Base-by-base conservation (phyloP, 2,329 filamentous ascomycete genomes). In the Paecilomyces formosus region DNA sequence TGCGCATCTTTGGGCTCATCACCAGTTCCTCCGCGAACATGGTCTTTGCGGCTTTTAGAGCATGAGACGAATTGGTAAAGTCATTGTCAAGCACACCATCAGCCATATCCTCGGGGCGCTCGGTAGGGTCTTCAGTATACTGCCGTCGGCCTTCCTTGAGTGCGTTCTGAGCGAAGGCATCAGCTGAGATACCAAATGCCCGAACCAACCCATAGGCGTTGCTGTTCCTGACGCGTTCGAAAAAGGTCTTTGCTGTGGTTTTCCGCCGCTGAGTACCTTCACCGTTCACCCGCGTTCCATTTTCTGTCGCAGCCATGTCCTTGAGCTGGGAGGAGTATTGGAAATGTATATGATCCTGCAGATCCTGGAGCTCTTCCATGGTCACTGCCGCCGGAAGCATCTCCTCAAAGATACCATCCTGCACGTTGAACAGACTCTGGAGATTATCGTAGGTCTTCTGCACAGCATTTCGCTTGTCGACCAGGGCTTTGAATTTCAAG, bases 281-380 rank as follows among this genome's bases (percentile, higher is more conserved):
- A 9, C 81, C 76, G 57, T 85, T 85, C 13, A 82, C 55, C 28
- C 57, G 57, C 31, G 57, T 26, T 24, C 60, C 61, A 28, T 62
- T 60, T 2, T 49, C 56, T 61, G 85, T 81, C 18, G 85, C 78
- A 13, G 87, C 84, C 54, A 95, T 75, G 62, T 97, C 92, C 70
- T 90, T 93, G 54, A 97, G 80, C 71, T 96, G 86, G 2, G 86
- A 80, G 3, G 89, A 86, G 67, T 97, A 97, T 68, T 92, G 89
- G 74, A 99, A 99, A 69, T 97, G 92, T 56, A 97, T 79, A 67
- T 97, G 97, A 69, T 99, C 94, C 70, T 97, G 93, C 22, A 99
- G 77, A 72, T 99, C 94, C 71, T 99, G 94, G 18, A 99, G 82
- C 71, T 99, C 94, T 71, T 99, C 94, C 81, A 97, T 92, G 0